Evolutionary conservation across 805 yeast species (phyloP).

Genomic region (Lachancea kluyveri): DNA sequence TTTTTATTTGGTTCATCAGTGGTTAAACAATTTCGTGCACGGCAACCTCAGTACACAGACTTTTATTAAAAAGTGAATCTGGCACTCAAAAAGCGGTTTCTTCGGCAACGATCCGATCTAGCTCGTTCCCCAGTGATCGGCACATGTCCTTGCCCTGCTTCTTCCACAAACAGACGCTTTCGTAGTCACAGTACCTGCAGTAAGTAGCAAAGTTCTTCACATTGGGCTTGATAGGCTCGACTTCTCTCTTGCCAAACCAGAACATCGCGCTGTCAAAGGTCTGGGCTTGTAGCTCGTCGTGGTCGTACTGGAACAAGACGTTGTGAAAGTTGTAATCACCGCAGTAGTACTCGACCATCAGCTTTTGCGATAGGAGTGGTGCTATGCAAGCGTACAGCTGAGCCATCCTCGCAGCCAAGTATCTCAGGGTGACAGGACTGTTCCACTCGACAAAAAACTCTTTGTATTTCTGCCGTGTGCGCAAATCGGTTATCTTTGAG

Average conservation of each 20-base stretch:
- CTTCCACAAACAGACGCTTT: constrained; percentile 38
- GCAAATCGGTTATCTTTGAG: constrained; percentile 13
- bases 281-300: constrained; percentile 23
- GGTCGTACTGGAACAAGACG: constrained; percentile 35
- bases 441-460: constrained; percentile 41
- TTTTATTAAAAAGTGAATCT: no score
- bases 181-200: constrained; percentile 54
- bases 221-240: constrained; percentile 37
- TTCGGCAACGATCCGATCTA: constrained; percentile 6
- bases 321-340: constrained; percentile 38
- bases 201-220: constrained; percentile 31
- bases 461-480: constrained; percentile 19
- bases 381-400: constrained; percentile 32
- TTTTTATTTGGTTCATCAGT: not conserved
- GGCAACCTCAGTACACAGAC: no score
- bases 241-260: constrained; percentile 56
- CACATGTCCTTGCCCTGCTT: constrained; percentile 15
- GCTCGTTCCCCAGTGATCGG: constrained; percentile 11
- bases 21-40: not conserved
- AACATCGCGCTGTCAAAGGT: constrained; percentile 36
- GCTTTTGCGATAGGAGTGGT: constrained; percentile 32
- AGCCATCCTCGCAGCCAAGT: constrained; percentile 49
- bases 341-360: constrained; percentile 49
- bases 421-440: constrained; percentile 48
- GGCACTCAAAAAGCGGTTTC: no score